Base-by-base conservation (phyloP, 768 basidiomycete species). In the Podaxis sp. region DNA sequence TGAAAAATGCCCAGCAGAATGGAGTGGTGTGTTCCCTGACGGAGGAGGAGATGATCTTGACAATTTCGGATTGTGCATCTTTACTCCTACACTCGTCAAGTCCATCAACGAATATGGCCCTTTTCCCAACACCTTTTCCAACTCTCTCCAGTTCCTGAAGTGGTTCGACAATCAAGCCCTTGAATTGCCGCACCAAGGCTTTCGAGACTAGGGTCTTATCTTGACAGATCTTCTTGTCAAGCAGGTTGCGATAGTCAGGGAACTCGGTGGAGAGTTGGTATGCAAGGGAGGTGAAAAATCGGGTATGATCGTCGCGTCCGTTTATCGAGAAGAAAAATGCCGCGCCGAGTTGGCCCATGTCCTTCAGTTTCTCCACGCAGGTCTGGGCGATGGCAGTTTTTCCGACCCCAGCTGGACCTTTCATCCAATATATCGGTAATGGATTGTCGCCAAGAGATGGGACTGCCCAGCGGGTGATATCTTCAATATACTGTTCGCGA, bases 251-350 rank as follows among this genome's bases (percentile, higher is more conserved):
- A 26, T 59, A 59, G 12, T 50, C 33, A 5, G 49, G 49, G 6
- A 24, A n/a, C 0, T 38, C 26, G n/a, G 49, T 38, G 4, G 56
- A 56, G 15, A 63, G 55, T 30, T 63, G 62, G 40, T 63, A 57
- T 33, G 56, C 48, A 33, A 63, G 41, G 17, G 62, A 50, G 10
- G 55, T n/a, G 15, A 63, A 26, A 24, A 63, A 57, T 15, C 33
- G 46, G 4, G 26, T 22, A 17, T 28, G n/a, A 13, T 63, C 41
- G 20, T 57, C 38, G 11, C 59, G 51, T 24, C 54, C 54, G 17
- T 40, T 56, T 8, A 38, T 11, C 5, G 55, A 58, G 26, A 59
- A 65, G 13, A 65, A 65, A 33, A 65, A 65, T 22, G 58, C 48
- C 1, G 58, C 64, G 11, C 64, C 64, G 7, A 65, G 58, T 11